Evolutionary conservation across 2,329 filamentous ascomycete species (phyloP), one percentile per base, ranked within the genome.

Genomic region (Fusarium torulosum): DNA sequence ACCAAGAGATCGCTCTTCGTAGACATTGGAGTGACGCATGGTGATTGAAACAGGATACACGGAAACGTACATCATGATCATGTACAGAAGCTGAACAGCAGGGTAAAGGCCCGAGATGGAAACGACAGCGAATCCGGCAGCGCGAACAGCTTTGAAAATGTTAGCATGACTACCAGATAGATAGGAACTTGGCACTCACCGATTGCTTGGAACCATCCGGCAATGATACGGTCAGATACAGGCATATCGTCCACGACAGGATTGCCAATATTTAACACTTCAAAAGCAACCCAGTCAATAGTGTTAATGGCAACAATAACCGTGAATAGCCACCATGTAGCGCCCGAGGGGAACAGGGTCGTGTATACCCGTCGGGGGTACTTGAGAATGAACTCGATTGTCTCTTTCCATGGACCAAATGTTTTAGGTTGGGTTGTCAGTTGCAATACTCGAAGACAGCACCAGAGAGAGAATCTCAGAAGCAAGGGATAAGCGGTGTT

Each of bases 11-110:
- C 88, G 82, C 71, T 92, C 89, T 74, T 92, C 90, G 72, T 92
- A 92, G 29, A 91, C 86, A 72, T 92, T 92, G 38, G 89, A 90
- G 73, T 89, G 87, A 27, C 90, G 85, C 78, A 90, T 86, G 1
- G 85, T 88, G 59, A 90, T 87, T 25, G 86, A 84, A 21, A 90
- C 83, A 0, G 88, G 88, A 61, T 88, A 90, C 4, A 84, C 86
- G 1, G 87, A 87, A 41, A 90, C 86, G 75, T 90, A 90, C 86
- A 90, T 90, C 80, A 89, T 88, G 55, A 90, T 82, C 14, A 89
- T 80, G 69, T 88, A 90, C 3, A 87, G 76, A 1, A 90, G 81
- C 60, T 89, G 84, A 4, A 90, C 79, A 3, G 86, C 87, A 7
- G 88, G 86, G 38, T 84, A 84, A 4, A 84, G 79, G 2, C 82